phyloP scores from a whole-genome alignment of 345 rosid species.

The Brassica cretica region DNA sequence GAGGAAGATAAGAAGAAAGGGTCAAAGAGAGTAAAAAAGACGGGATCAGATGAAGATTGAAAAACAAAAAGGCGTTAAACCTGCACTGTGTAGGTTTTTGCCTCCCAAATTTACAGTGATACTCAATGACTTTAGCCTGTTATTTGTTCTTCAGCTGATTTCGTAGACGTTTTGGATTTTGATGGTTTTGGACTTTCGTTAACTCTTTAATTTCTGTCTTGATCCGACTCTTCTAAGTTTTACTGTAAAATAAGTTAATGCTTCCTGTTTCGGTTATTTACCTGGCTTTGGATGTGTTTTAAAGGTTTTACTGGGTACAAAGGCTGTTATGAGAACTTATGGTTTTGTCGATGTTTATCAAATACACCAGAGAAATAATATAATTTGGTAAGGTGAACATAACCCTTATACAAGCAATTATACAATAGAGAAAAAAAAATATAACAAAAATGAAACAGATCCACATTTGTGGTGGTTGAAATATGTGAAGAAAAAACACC shows the following conservation, averaged over 20 bases:
- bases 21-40: slow-evolving; percentile 48
- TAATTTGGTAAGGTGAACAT: neutral
- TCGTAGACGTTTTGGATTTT: neutral
- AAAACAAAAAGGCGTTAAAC: neutral
- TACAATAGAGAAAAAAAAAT: neutral
- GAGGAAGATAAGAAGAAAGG: slow-evolving; percentile 68
- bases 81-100: no score
- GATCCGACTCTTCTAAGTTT: neutral
- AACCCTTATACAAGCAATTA: neutral
- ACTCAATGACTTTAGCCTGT: neutral
- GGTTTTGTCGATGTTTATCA: no score
- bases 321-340: no score
- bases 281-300: neutral
- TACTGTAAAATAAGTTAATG: neutral
- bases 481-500: no score
- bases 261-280: neutral
- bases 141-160: neutral
- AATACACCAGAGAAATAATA: no score
- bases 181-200: neutral
- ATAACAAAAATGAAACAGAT: no score
- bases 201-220: neutral
- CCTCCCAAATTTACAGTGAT: neutral
- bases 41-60: slow-evolving; percentile 67
- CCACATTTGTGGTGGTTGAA: no score
- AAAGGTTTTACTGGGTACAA: no score